Evolutionary conservation across 2,329 filamentous ascomycete species (phyloP), one percentile per base, ranked within the genome.

Genomic region (Colletotrichum shisoi): DNA sequence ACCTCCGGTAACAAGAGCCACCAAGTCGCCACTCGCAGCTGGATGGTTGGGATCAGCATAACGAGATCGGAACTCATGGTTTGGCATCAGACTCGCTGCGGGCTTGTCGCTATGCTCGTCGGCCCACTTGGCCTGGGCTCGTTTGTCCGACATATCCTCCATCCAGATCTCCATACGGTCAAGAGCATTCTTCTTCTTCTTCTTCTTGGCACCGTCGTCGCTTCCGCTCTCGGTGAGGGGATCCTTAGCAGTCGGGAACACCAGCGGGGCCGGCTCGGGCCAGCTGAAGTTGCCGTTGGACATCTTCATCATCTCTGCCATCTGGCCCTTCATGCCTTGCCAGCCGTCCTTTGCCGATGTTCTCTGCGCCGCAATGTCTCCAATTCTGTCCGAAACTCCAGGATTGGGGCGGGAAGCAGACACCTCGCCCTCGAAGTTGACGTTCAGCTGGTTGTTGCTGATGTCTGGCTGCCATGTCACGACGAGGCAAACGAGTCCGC

Each of bases 401-500:
- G 13, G 19, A 3, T 34, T 13, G 1, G 31, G 9, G 5, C 2
- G 8, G 11, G 4, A 13, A 7, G 6, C 4, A 0, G 19, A 0
- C 3, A 19, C 27, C 3, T 24, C 21, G 0, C 0, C 72, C n/a
- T 79, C 78, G 15, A 82, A 69, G 57, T 79, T 72, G 37, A 77
- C 70, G 12, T 66, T 40, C 3, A 74, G 72, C 17, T 75, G 71
- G 19, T 40, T 21, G 3, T 37, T 2, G 15, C 71, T 64, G 0
- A 73, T 68, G 3, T 80, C 78, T 0, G 82, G 81, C 58, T 82
- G 82, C 76, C 79, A 87, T 1, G 83, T 83, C 76, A 88, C 81
- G 44, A 89, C 78, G 21, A 78, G 46, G 3, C 72, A 74, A 13
- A 82, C 85, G 0, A 89, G 78, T 0, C 86, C 86, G 2, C 80